These are phyloP conservation scores for Kodamaea kakaduensis DNA, from an alignment of 805 yeast genomes.

Conservation along the genomic window DNA sequence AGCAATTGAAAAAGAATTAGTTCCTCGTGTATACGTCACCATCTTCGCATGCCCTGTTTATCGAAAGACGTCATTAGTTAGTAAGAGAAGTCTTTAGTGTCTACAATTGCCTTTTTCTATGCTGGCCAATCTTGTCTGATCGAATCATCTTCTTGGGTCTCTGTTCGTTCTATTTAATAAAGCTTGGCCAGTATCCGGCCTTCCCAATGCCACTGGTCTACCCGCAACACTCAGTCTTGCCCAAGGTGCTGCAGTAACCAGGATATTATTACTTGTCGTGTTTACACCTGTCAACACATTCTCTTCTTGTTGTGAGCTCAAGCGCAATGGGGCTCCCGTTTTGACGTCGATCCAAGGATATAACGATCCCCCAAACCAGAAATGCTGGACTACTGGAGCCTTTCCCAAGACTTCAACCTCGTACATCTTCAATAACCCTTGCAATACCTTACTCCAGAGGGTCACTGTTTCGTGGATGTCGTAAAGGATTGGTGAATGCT, in stretches of 20 bases:
- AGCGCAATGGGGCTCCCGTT: slow-evolving; percentile 21
- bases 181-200: too few relatives aligned
- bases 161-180: too few relatives aligned
- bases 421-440: slow-evolving; percentile 96
- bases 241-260: slow-evolving; percentile 43
- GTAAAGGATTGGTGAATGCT: slow-evolving; percentile 97
- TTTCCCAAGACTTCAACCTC: slow-evolving; percentile 87
- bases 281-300: slow-evolving; percentile 22
- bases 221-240: slow-evolving; percentile 13
- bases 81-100: too few relatives aligned
- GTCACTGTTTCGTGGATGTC: slow-evolving; percentile 88
- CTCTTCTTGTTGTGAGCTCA: slow-evolving; percentile 14
- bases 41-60: too few relatives aligned
- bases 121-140: too few relatives aligned
- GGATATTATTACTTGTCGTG: slow-evolving; percentile 26
- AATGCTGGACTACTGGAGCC: slow-evolving; percentile 92
- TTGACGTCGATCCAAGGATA: slow-evolving; percentile 48
- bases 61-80: too few relatives aligned
- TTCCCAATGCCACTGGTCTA: neutral
- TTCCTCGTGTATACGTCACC: too few relatives aligned
- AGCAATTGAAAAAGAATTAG: too few relatives aligned
- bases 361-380: slow-evolving; percentile 65
- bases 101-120: too few relatives aligned
- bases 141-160: too few relatives aligned
- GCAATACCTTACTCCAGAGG: slow-evolving; percentile 84